phyloP scores from a whole-genome alignment of 805 yeast species.

The Ogataea methylovora region DNA sequence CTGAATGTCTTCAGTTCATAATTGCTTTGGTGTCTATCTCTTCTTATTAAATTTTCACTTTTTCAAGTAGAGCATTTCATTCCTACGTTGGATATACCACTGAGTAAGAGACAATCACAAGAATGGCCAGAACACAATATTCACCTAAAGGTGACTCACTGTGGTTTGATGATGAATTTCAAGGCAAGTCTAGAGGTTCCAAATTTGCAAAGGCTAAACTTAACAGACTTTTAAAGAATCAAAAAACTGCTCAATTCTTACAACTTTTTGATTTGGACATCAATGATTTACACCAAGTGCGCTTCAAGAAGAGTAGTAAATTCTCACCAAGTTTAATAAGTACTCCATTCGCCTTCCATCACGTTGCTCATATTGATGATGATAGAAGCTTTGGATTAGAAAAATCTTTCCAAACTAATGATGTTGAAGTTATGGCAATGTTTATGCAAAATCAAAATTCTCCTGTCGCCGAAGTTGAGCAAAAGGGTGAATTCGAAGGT shows the following conservation, averaged over 20 bases:
- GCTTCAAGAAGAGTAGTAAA: background rate
- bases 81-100: too few species aligned
- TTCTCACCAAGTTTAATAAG: constrained; percentile 11
- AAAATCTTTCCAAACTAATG: constrained; percentile 14
- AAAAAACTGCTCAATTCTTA: constrained; percentile 11
- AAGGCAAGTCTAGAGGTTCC: background rate
- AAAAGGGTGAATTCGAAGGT: background rate
- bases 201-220: constrained; percentile 2
- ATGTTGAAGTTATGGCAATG: constrained; percentile 7
- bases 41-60: too few species aligned
- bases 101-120: too few species aligned
- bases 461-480: background rate
- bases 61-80: too few species aligned
- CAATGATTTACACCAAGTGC: background rate
- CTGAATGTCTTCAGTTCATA: too few species aligned
- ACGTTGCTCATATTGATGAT: constrained; percentile 25
- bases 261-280: constrained; percentile 12
- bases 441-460: constrained; percentile 1
- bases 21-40: too few species aligned
- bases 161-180: constrained; percentile 15
- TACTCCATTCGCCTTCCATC: constrained; percentile 26
- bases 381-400: constrained; percentile 23
- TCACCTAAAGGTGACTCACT: constrained; percentile 16
- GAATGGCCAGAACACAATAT: background rate
- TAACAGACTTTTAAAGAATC: too few species aligned